These are phyloP conservation scores for Pyrus betulifolia DNA, from an alignment of 306 rosid species.

Conservation along the genomic window DNA sequence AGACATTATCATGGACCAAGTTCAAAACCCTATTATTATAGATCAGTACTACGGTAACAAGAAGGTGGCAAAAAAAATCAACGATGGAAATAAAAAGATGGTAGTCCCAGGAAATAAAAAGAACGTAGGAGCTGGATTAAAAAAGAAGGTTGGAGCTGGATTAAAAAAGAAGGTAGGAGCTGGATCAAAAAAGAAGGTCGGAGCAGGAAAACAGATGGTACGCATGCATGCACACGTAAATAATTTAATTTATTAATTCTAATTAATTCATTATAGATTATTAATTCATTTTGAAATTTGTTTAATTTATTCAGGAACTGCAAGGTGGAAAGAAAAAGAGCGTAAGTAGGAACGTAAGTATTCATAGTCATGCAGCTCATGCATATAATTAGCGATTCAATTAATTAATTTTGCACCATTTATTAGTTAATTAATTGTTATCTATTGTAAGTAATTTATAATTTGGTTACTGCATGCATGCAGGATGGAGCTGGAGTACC, in stretches of 20 bases:
- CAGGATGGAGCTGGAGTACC: not conserved
- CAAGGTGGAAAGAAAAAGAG: not conserved
- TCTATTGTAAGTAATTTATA: not conserved
- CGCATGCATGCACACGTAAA: not conserved
- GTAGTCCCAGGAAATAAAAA: not conserved
- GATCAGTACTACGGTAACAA: conserved; percentile 51
- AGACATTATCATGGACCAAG: conserved; percentile 34
- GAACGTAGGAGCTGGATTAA: not conserved
- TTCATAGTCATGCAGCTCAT: not conserved
- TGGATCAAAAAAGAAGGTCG: too few relatives aligned
- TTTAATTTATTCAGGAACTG: not conserved
- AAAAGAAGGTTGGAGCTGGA: not conserved
- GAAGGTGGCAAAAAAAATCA: not conserved
- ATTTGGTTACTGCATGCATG: not conserved
- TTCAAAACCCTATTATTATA: conserved; percentile 46
- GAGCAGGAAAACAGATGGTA: not conserved
- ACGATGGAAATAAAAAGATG: not conserved
- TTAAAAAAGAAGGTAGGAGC: too few relatives aligned
- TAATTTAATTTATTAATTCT: not conserved
- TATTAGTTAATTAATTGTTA: not conserved
- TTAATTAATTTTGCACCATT: not conserved
- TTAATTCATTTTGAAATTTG: not conserved
- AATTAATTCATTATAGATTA: too few relatives aligned
- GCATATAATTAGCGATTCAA: not conserved
- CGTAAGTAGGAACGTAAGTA: not conserved